Base-by-base conservation (phyloP, 345 rosid genomes). In the Luvunga scandens region DNA sequence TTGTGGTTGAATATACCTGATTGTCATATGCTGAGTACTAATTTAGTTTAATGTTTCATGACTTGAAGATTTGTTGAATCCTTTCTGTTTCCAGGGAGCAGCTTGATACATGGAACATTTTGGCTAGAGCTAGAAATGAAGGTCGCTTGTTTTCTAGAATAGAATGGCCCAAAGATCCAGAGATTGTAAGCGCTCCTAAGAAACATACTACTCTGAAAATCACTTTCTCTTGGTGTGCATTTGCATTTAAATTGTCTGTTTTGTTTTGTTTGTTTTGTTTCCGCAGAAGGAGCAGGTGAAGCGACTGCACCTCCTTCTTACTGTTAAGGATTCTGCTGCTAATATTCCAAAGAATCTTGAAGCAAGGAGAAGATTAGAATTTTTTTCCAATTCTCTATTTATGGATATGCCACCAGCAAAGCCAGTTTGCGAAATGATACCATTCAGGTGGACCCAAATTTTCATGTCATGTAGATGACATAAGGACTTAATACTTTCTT, bases 291-390 rank as follows among this genome's bases (percentile, higher is more conserved):
- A 96, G 82, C 99, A 89, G 87, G 97, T 91, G 83, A 96, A 96
- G 86, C 87, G 98, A 73, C 83, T 96, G 81, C 94, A 92, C 76
- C 98, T 96, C 83, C 99, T 96, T 84, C 95, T 96, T 66, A 92
- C 97, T 45, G 99, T 96, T 72, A 96, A 94, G 86, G 99, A 96
- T 81, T 84, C 97, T 53, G 93, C 99, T 27, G 90, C 95, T 69
- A 96, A 96, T 66, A 89, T 96, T 82, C 99, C 99, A 9, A 96
- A 96, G 83, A 96, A 96, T 89, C 93, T 96, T 61, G 99, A 96
- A 86, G 98, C 99, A 34, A 88, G 98, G 87, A 91, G 99, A 90
- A 91, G 99, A 89, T 81, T 96, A 76, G 88, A 94, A 80, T 96
- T 92, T 79, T 96, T 96, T 57, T 45, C 95, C 53, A 96, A 96